Evolutionary conservation across 73 alveolate species (phyloP).

Genomic region (Paramecium sonneborni): DNA sequence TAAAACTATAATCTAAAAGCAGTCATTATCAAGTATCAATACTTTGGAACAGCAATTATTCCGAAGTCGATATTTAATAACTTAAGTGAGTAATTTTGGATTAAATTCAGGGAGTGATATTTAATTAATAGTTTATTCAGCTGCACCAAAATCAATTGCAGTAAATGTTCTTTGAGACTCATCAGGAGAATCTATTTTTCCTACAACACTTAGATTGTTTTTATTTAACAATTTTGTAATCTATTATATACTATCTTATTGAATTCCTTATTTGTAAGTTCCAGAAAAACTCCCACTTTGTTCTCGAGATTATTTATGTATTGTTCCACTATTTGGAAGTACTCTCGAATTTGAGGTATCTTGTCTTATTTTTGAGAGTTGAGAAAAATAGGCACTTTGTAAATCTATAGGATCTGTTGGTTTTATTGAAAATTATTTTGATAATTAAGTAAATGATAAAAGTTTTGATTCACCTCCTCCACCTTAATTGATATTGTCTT

Average conservation of each 20-base stretch:
- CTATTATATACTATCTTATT: background rate
- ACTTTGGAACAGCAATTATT: slow-evolving; percentile 14
- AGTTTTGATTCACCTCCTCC: background rate
- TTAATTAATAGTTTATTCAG: background rate
- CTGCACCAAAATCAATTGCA: slow-evolving; percentile 15
- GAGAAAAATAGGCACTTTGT: background rate
- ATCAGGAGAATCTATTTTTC: background rate
- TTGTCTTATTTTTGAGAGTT: background rate
- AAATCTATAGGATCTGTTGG: slow-evolving; percentile 15
- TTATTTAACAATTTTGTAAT: background rate
- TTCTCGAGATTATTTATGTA: background rate
- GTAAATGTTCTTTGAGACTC: background rate
- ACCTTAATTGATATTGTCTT: background rate
- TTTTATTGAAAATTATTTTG: background rate
- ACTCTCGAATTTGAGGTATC: background rate
- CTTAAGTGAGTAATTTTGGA: slow-evolving; percentile 5
- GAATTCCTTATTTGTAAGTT: background rate
- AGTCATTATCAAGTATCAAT: background rate
- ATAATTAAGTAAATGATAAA: background rate
- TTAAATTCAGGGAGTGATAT: background rate
- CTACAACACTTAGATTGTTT: background rate
- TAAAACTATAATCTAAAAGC: background rate
- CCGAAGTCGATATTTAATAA: background rate
- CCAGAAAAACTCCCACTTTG: slow-evolving; percentile 37
- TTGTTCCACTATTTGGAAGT: background rate